Evolutionary conservation across 768 basidiomycete genomes (phyloP).

Genomic region (Zangia roseola): DNA sequence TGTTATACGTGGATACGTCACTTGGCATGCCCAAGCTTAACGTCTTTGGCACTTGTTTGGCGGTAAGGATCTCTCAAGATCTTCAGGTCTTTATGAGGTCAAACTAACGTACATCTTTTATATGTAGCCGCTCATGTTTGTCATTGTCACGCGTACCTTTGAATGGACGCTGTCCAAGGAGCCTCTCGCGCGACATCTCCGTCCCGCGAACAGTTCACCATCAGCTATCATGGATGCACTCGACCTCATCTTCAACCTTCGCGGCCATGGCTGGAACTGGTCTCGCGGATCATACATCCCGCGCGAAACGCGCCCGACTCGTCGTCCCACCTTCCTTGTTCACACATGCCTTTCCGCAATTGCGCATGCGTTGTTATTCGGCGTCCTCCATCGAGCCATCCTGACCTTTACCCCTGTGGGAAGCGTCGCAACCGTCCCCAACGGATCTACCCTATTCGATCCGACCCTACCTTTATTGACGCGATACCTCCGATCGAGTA

Average conservation of each 20-base stretch:
- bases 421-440: too few species aligned
- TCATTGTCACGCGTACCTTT: constrained; percentile 10
- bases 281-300: constrained; percentile 33
- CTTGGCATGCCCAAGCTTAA: too few species aligned
- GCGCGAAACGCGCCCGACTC: constrained; percentile 40
- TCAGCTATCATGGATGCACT: constrained; percentile 36
- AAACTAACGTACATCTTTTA: not conserved
- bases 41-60: too few species aligned
- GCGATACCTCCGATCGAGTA: constrained; percentile 38
- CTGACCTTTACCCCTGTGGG: constrained; percentile 43
- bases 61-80: constrained; percentile 2
- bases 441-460: constrained; percentile 29
- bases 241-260: constrained; percentile 50
- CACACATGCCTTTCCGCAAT: constrained; percentile 36
- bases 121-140: constrained; percentile 15
- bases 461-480: constrained; percentile 24
- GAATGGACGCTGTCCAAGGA: constrained; percentile 17
- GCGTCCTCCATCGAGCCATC: constrained; percentile 45
- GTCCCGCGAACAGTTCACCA: not conserved
- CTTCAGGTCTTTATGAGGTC: not conserved
- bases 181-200: constrained; percentile 12
- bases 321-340: constrained; percentile 37
- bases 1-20: too few species aligned
- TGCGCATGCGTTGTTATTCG: constrained; percentile 39
- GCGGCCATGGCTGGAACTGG: constrained; percentile 65